These are phyloP conservation scores for Inonotus obliquus DNA, from an alignment of 1,284 basidiomycete species.

Conservation along the genomic window DNA sequence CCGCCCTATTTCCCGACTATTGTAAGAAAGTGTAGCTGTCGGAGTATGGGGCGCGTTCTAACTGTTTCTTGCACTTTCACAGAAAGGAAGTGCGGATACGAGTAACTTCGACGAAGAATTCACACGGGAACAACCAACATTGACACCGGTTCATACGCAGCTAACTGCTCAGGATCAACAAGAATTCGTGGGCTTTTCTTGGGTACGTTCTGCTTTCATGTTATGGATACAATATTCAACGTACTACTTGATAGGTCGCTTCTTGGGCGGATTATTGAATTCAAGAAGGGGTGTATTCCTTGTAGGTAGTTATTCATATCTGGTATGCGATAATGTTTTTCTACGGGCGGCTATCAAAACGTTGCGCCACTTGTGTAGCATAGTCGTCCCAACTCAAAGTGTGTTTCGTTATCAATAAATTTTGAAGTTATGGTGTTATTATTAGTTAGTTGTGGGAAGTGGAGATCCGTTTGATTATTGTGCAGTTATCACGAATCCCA, in stretches of 20 bases:
- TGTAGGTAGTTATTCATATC: not conserved
- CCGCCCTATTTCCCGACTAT: slow-evolving; percentile 97
- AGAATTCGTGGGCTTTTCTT: slow-evolving; percentile 95
- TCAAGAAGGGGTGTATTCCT: not conserved
- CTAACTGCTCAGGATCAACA: slow-evolving; percentile 90
- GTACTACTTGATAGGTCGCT: slow-evolving; percentile 45
- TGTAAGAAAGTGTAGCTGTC: slow-evolving; percentile 43
- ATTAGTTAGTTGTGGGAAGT: no score
- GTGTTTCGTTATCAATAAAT: not conserved
- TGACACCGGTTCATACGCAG: slow-evolving; percentile 96
- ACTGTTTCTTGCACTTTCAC: slow-evolving; percentile 20
- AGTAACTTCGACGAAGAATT: slow-evolving; percentile 97
- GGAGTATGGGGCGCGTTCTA: slow-evolving; percentile 9
- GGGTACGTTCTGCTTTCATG: slow-evolving; percentile 44
- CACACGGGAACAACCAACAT: slow-evolving; percentile 92
- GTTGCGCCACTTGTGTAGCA: not conserved
- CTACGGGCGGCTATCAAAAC: not conserved
- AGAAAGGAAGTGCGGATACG: slow-evolving; percentile 79
- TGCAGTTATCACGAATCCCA: no score
- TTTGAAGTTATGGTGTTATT: no score
- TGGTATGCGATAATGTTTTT: not conserved
- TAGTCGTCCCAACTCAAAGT: not conserved
- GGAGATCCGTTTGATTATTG: no score
- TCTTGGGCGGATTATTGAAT: slow-evolving; percentile 65
- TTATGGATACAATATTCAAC: not conserved